Percentiles rank a stretch among this genome's conserved stretches.
Conservation (phyloP, 169 alveolate genomes). For the Neospora caninum region DNA sequence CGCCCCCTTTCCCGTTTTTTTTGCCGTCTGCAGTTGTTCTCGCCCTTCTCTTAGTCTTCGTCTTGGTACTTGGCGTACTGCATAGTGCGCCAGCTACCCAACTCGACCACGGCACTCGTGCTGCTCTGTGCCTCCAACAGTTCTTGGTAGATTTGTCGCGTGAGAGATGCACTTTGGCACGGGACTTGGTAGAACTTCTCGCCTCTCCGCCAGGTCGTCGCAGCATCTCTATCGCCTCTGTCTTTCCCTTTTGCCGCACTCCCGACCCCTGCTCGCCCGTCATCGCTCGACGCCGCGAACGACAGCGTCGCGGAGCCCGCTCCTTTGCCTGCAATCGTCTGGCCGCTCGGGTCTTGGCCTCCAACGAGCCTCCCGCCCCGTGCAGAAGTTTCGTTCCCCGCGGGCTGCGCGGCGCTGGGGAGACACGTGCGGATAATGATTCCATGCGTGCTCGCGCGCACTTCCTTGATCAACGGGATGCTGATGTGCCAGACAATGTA, state of each 20-base stretch:
- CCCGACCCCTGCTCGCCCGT: neutral
- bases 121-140: conserved; percentile 60
- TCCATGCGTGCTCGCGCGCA: conserved; percentile 65
- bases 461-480: conserved; percentile 55
- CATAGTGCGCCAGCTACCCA: conserved; percentile 62
- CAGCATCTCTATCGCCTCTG: neutral
- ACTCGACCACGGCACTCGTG: conserved; percentile 60
- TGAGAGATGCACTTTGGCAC: conserved; percentile 59
- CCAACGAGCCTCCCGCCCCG: neutral
- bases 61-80: conserved; percentile 44
- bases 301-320: neutral
- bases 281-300: conserved; percentile 27
- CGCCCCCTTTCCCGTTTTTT: no score
- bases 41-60: neutral
- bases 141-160: conserved; percentile 55
- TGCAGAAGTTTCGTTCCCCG: no score
- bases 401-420: neutral
- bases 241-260: neutral
- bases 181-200: conserved; percentile 64
- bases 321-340: neutral
- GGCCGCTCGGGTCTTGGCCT: conserved; percentile 40
- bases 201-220: neutral
- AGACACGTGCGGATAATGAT: conserved; percentile 41
- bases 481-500: conserved; percentile 53
- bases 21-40: neutral